phyloP scores from a whole-genome alignment of 352 stramenopile genomes.

The Globisporangium middletonii region DNA sequence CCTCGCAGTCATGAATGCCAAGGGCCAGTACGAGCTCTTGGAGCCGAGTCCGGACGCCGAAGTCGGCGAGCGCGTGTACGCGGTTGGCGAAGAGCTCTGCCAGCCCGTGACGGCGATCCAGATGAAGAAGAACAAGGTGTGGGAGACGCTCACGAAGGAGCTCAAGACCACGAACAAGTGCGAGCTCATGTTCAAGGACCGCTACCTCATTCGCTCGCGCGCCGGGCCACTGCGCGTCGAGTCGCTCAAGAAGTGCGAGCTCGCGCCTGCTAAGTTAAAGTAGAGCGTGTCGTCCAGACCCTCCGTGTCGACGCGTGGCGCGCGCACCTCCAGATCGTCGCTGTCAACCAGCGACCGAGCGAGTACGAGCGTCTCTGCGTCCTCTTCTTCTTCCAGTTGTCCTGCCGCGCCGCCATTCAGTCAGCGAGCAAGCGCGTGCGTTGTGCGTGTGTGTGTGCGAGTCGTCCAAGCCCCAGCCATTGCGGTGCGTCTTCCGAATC shows the following conservation, averaged over 20 bases:
- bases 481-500: too few relatives aligned
- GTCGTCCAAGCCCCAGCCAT: too few relatives aligned
- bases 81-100: conserved; percentile 57
- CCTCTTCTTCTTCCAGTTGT: too few relatives aligned
- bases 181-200: conserved; percentile 65
- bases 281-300: background rate
- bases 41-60: conserved; percentile 56
- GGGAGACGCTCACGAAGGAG: conserved; percentile 64
- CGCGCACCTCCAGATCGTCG: background rate
- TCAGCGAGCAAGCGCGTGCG: too few relatives aligned
- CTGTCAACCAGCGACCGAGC: background rate
- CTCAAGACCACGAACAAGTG: conserved; percentile 77
- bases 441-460: too few relatives aligned
- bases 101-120: conserved; percentile 72
- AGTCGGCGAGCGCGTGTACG: conserved; percentile 67
- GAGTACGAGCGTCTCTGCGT: too few relatives aligned
- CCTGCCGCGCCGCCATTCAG: too few relatives aligned
- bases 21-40: conserved; percentile 57
- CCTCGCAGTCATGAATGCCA: conserved; percentile 42
- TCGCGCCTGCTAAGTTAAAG: conserved; percentile 22
- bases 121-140: conserved; percentile 87
- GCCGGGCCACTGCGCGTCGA: conserved; percentile 51
- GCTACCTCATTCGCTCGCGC: conserved; percentile 48
- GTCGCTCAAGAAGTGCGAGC: conserved; percentile 46
- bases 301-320: too few relatives aligned